phyloP scores from a whole-genome alignment of 495 filamentous ascomycete species.

The Lophiotrema nucula region DNA sequence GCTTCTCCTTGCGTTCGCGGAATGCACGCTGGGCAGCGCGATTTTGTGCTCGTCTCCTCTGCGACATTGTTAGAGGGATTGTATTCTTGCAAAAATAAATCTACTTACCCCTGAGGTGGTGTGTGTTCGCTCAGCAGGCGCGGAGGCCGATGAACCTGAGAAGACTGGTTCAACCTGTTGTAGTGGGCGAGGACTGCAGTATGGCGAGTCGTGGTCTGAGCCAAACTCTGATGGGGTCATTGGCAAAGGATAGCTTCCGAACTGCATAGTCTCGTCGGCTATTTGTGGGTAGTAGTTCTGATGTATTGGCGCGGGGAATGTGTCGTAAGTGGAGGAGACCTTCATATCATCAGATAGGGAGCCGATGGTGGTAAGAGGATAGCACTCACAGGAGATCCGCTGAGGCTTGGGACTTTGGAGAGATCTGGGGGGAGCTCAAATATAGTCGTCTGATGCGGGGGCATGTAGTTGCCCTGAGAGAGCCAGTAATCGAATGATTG shows the following conservation, averaged over 20 bases:
- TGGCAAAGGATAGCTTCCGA: slow-evolving; percentile 26
- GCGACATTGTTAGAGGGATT: no score
- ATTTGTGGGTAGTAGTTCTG: slow-evolving; percentile 31
- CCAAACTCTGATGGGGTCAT: slow-evolving; percentile 37
- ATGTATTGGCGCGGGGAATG: slow-evolving; percentile 24
- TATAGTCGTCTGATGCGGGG: slow-evolving; percentile 31
- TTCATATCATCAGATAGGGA: neutral
- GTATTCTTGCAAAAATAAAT: no score
- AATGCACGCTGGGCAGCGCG: slow-evolving; percentile 48
- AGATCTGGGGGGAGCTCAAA: slow-evolving; percentile 33
- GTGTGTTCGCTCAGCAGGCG: slow-evolving; percentile 23
- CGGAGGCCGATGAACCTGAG: slow-evolving; percentile 1
- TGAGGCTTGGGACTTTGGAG: slow-evolving; percentile 31
- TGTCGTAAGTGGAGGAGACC: slow-evolving; percentile 34
- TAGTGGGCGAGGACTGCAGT: slow-evolving; percentile 33
- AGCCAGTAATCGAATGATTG: slow-evolving; percentile 36
- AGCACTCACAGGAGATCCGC: slow-evolving; percentile 33
- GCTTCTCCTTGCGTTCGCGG: slow-evolving; percentile 52
- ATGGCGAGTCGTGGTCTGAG: slow-evolving; percentile 37
- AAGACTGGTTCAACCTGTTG: slow-evolving; percentile 13
- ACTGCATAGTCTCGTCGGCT: slow-evolving; percentile 26
- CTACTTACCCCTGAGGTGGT: slow-evolving; percentile 34
- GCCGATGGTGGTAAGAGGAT: neutral
- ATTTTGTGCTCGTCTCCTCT: slow-evolving; percentile 35
- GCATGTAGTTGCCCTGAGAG: slow-evolving; percentile 27